Conservation (phyloP, 2,329 filamentous ascomycete genomes). For the Chaetothyriales sp. region DNA sequence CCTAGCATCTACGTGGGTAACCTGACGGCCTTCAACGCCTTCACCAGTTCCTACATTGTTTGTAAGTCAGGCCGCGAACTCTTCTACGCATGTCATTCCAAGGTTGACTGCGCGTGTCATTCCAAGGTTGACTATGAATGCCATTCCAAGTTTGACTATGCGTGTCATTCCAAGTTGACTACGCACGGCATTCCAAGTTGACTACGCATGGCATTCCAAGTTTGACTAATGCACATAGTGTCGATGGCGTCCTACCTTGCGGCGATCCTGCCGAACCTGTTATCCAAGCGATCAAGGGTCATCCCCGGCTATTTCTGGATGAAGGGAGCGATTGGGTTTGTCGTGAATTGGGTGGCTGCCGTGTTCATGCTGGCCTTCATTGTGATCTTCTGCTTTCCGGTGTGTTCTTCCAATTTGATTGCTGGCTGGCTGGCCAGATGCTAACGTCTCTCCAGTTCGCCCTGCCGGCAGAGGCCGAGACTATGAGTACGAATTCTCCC, state of each 20-base stretch:
- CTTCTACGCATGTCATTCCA: no score
- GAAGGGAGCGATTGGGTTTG: conserved; percentile 34
- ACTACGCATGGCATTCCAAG: no score
- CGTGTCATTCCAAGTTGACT: no score
- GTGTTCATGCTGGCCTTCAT: conserved; percentile 43
- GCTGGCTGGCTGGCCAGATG: background rate
- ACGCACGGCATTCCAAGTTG: no score
- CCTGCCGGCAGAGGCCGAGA: conserved; percentile 30
- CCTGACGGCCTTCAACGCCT: conserved; percentile 39
- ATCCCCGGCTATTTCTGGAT: conserved; percentile 40
- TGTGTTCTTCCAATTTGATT: conserved; percentile 12
- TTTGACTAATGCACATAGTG: conserved; percentile 18
- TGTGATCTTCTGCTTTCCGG: conserved; percentile 46
- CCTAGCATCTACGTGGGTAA: conserved; percentile 32
- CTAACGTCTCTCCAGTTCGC: conserved; percentile 2
- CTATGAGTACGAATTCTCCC: conserved; percentile 28
- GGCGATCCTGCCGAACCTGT: conserved; percentile 40
- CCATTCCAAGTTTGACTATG: no score
- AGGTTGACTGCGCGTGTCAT: no score
- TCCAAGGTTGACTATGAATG: no score
- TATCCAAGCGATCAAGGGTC: conserved; percentile 35
- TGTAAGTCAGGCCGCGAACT: no score
- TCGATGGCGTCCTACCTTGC: conserved; percentile 43
- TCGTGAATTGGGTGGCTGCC: conserved; percentile 38
- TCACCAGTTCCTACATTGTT: conserved; percentile 46